Evolutionary conservation across 2,329 filamentous ascomycete genomes (phyloP).

Genomic region (Ascochyta viciae-villosae): DNA sequence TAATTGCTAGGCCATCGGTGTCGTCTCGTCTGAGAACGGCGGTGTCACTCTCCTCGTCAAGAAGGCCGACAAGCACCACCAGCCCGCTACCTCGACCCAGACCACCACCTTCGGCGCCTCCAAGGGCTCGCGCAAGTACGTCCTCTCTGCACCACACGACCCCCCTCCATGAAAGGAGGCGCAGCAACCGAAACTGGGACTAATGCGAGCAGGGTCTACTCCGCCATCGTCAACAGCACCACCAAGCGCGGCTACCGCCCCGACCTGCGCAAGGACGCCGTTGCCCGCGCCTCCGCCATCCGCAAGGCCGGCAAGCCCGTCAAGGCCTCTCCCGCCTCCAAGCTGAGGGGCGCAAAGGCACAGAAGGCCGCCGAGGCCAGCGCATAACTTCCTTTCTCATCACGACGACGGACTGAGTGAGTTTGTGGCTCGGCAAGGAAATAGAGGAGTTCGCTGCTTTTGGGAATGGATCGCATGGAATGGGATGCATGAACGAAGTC

Average conservation of each 20-base stretch:
- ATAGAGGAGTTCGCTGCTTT: constrained; percentile 12
- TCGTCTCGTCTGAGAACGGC: constrained; percentile 77
- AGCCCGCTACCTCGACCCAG: constrained; percentile 72
- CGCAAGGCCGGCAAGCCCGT: constrained; percentile 78
- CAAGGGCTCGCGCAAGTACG: constrained; percentile 82
- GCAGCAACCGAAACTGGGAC: too few relatives aligned
- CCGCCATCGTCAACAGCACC: constrained; percentile 80
- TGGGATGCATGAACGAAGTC: constrained; percentile 25
- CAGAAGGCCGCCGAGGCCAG: constrained; percentile 64
- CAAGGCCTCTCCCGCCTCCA: constrained; percentile 76
- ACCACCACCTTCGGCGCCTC: constrained; percentile 73
- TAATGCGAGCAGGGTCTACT: constrained; percentile 71
- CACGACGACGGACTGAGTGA: not conserved
- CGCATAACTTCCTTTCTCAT: constrained; percentile 30
- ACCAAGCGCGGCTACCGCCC: constrained; percentile 83
- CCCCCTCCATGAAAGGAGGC: too few relatives aligned
- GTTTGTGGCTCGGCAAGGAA: not conserved
- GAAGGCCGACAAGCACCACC: constrained; percentile 74
- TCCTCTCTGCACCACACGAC: constrained; percentile 29
- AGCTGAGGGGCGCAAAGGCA: constrained; percentile 82
- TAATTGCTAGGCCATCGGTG: constrained; percentile 74
- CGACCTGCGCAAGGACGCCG: constrained; percentile 66
- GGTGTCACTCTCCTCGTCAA: constrained; percentile 84
- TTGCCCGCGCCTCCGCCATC: constrained; percentile 87
- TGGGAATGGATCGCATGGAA: constrained; percentile 15